phyloP scores from a whole-genome alignment of 352 stramenopile genomes.

The Phytophthora agathidicida region DNA sequence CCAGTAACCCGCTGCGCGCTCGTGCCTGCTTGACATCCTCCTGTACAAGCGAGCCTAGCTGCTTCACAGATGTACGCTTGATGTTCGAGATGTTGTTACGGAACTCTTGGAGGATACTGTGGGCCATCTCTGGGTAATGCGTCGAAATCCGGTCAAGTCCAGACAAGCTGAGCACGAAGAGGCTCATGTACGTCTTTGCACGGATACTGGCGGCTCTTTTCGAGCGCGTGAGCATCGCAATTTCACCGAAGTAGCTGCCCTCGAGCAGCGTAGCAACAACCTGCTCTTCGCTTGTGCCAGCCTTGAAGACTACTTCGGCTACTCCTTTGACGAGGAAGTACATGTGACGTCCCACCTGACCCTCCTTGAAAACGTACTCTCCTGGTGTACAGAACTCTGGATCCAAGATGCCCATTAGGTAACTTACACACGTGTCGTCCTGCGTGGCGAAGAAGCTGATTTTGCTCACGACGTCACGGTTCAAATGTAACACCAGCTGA shows the following conservation, averaged over 20 bases:
- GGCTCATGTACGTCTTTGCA: constrained; percentile 79
- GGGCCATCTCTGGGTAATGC: constrained; percentile 84
- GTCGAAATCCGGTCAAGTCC: constrained; percentile 74
- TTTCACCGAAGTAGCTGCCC: constrained; percentile 83
- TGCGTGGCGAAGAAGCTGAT: constrained; percentile 83
- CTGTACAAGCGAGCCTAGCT: constrained; percentile 35
- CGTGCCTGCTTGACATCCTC: constrained; percentile 44
- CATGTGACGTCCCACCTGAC: constrained; percentile 80
- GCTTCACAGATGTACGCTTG: constrained; percentile 59
- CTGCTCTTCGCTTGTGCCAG: constrained; percentile 51
- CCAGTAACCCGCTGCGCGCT: constrained; percentile 36
- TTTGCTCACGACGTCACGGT: constrained; percentile 84
- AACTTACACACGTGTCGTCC: constrained; percentile 81
- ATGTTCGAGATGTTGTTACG: constrained; percentile 84
- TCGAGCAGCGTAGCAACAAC: constrained; percentile 70
- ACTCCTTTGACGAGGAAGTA: constrained; percentile 84
- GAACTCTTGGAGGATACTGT: constrained; percentile 77
- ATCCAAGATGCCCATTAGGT: constrained; percentile 83
- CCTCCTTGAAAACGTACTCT: constrained; percentile 87
- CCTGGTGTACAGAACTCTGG: constrained; percentile 80
- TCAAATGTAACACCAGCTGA: constrained; percentile 78
- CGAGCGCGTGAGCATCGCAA: constrained; percentile 81
- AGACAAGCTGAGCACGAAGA: constrained; percentile 77
- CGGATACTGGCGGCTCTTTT: constrained; percentile 82
- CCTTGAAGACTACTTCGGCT: constrained; percentile 76